Base-by-base conservation (phyloP, 306 rosid species). In the Ormosia semicastrata region DNA sequence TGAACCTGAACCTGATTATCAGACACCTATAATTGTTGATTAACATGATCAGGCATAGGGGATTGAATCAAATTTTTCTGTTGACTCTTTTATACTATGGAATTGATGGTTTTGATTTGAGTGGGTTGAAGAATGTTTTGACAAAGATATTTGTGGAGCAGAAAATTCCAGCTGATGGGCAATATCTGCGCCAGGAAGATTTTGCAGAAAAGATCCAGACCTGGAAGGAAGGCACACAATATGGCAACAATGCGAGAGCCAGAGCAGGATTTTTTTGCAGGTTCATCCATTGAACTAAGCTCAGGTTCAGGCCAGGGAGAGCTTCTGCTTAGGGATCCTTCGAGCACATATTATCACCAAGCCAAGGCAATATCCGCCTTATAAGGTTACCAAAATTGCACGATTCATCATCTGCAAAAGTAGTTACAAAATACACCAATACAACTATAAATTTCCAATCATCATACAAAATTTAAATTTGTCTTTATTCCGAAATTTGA, bases 231-330 rank as follows among this genome's bases (percentile, higher is more conserved):
- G 93, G 91, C 85, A 85, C 76, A 69, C 87, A 90, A 85, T 88
- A 93, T 62, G 90, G 84, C 86, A 91, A 97, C 59, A 93, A 79
- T 6, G 97, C 78, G 90, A 86, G 87, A 53, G 91, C 85, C 54
- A 86, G 11, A 4, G 92, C 77, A 40, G 99, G 89, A 83, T 87
- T 93, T 81, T 93, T 94, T 83, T 92, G 98, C 94, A 93, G 79
- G 89, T 85, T 95, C 99, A 95, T 95, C 99, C 99, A 95, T 74
- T 93, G 99, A 81, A 91, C 97, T 81, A 93, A 89, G 90, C 95
- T 95, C 46, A 24, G 24, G 24, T 24, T 24, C 24, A 95, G 64
- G 67, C 97, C 97, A 29, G 92, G 91, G 43, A 89, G 86, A 77
- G 86, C 91, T 75, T 24, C 24, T 24, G 24, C 1, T 24, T 95